These are phyloP conservation scores for Citrus maxima DNA, from an alignment of 345 rosid genomes.

Conservation along the genomic window DNA sequence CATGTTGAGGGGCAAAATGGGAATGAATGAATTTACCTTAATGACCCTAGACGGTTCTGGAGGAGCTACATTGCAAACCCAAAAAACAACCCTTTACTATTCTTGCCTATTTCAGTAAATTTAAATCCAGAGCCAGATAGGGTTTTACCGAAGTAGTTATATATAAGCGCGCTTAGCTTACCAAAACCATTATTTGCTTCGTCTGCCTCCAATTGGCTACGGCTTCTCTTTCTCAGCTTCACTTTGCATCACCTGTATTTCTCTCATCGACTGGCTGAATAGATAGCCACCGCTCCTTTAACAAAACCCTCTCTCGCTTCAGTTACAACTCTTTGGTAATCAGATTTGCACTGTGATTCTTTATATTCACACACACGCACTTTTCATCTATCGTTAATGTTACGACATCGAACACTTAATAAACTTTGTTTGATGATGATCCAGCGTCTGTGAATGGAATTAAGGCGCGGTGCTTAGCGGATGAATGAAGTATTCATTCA, in stretches of 20 bases:
- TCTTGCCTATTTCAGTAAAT: not conserved
- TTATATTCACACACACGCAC: too few relatives aligned
- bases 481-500: not conserved
- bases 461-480: not conserved
- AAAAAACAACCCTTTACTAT: not conserved
- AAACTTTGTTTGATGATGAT: not conserved
- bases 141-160: not conserved
- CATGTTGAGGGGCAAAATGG: too few relatives aligned
- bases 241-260: not conserved
- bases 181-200: not conserved
- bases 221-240: not conserved
- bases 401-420: too few relatives aligned
- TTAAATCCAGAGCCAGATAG: not conserved
- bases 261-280: not conserved
- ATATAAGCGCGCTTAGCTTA: not conserved
- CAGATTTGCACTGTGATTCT: not conserved
- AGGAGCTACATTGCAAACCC: not conserved
- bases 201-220: not conserved
- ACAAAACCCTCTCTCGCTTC: not conserved
- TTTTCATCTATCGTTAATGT: too few relatives aligned
- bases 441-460: not conserved
- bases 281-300: not conserved
- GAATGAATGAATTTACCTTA: not conserved
- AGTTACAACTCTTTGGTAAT: not conserved
- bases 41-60: not conserved